Evolutionary conservation across 108 stramenopile genomes (phyloP).

Genomic region (Cyclotella choctawhatcheeana): DNA sequence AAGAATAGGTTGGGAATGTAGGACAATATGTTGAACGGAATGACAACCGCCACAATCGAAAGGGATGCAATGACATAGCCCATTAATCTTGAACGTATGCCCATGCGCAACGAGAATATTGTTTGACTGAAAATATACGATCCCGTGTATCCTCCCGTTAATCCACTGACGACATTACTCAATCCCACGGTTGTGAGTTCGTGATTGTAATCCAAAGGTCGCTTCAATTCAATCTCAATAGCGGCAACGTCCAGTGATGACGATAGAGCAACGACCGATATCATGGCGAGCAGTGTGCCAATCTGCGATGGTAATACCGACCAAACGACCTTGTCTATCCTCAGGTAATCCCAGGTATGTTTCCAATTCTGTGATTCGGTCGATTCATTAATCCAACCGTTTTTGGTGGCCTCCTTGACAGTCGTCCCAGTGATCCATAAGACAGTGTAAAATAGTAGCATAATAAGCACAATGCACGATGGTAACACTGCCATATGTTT

Average conservation of each 20-base stretch:
- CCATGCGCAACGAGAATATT: slow-evolving; percentile 94
- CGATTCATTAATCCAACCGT: slow-evolving; percentile 84
- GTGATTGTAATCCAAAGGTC: slow-evolving; percentile 92
- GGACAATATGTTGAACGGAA: slow-evolving; percentile 81
- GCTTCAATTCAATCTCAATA: slow-evolving; percentile 95
- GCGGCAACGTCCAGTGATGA: slow-evolving; percentile 97
- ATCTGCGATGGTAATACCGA: slow-evolving; percentile 67
- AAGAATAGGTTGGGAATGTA: slow-evolving; percentile 95
- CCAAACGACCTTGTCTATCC: slow-evolving; percentile 85
- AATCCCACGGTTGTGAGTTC: slow-evolving; percentile 92
- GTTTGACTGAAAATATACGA: slow-evolving; percentile 96
- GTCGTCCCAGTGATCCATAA: slow-evolving; percentile 62
- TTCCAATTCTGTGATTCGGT: slow-evolving; percentile 66
- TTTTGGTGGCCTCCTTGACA: slow-evolving; percentile 68
- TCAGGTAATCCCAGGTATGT: slow-evolving; percentile 84
- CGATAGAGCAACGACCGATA: slow-evolving; percentile 94
- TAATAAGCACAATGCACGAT: slow-evolving; percentile 71
- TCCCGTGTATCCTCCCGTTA: slow-evolving; percentile 91
- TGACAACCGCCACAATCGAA: slow-evolving; percentile 66
- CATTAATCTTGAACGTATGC: slow-evolving; percentile 79
- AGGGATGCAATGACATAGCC: slow-evolving; percentile 75
- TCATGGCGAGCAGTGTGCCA: slow-evolving; percentile 84
- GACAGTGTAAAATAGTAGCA: slow-evolving; percentile 77
- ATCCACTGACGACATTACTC: slow-evolving; percentile 90
- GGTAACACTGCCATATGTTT: slow-evolving; percentile 87